A percentile compares a stretch with the other conserved stretches of the same genome.
Evolutionary conservation across 2,329 filamentous ascomycete species (phyloP).

Genomic region (Scleromitrula shiraiana): DNA sequence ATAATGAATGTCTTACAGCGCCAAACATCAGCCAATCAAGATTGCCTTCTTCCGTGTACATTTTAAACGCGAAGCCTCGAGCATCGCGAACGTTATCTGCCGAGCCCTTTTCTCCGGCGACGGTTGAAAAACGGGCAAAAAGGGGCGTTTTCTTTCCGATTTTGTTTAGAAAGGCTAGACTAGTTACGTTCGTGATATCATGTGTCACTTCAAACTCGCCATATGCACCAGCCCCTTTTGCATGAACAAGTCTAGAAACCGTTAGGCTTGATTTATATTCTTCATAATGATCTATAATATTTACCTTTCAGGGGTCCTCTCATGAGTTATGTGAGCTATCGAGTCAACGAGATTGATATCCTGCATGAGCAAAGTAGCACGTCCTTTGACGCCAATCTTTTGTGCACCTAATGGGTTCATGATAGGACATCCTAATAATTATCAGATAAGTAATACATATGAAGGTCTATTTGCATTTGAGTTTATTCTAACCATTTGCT

Average conservation of each 20-base stretch:
- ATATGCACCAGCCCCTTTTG: constrained; percentile 38
- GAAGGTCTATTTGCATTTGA: neutral
- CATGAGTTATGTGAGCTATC: neutral
- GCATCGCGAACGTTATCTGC: constrained; percentile 38
- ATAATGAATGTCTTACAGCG: neutral
- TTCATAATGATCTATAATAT: constrained; percentile 25
- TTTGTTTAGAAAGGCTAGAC: constrained; percentile 28
- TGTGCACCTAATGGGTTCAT: neutral
- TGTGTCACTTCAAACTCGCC: constrained; percentile 15
- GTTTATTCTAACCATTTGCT: neutral
- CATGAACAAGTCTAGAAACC: constrained; percentile 41
- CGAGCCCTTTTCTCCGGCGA: constrained; percentile 36
- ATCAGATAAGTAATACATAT: neutral
- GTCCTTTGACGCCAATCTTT: neutral
- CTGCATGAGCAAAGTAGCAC: neutral
- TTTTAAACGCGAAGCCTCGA: constrained; percentile 41
- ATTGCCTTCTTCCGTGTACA: constrained; percentile 43
- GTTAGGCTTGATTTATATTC: neutral
- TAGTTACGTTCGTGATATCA: constrained; percentile 31
- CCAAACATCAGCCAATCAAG: constrained; percentile 28
- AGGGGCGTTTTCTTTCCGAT: constrained; percentile 60
- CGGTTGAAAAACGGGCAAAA: constrained; percentile 47
- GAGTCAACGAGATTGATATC: neutral
- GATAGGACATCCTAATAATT: neutral
- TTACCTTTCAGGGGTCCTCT: constrained; percentile 10